A percentile compares a stretch with the other conserved stretches of the same genome.
phyloP scores from a whole-genome alignment of 495 filamentous ascomycete species.

The Podospora comata region DNA sequence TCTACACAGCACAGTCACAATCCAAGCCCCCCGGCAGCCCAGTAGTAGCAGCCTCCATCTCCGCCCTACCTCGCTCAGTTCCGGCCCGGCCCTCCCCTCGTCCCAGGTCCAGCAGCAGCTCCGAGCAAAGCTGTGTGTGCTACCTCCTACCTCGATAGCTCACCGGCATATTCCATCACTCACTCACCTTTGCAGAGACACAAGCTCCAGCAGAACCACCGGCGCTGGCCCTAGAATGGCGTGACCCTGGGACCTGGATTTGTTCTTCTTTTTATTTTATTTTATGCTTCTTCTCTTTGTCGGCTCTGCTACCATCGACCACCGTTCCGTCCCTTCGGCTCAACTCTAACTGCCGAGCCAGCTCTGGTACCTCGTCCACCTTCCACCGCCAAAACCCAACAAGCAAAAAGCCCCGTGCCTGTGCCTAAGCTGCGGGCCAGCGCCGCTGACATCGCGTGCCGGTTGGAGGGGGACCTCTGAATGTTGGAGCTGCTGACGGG shows the following conservation, averaged over 20 bases:
- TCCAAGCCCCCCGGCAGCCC: not conserved
- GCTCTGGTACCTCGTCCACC: not conserved
- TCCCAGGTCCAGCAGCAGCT: not conserved
- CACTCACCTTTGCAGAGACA: not conserved
- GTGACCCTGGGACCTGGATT: constrained; percentile 4
- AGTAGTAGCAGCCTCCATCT: not conserved
- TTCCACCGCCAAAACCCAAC: constrained; percentile 1
- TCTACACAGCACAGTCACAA: not conserved
- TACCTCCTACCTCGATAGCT: not conserved
- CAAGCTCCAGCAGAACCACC: constrained; percentile 7
- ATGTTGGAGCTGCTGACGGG: not conserved
- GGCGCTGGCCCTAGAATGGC: constrained; percentile 15
- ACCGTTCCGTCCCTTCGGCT: constrained; percentile 7
- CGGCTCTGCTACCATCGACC: not conserved
- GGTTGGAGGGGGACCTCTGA: not conserved
- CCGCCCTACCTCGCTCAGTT: not conserved
- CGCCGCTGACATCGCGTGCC: not conserved
- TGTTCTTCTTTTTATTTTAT: not conserved
- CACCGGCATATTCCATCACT: not conserved
- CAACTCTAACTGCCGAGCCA: constrained; percentile 5
- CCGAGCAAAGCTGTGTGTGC: not conserved
- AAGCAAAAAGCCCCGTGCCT: not conserved
- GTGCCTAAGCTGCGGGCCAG: not conserved
- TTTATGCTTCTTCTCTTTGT: not conserved
- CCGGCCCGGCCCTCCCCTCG: not conserved